A percentile compares a stretch with the other conserved stretches of the same genome.
Conservation (phyloP, 208 protist species). For the Wallacemonas sp. region DNA sequence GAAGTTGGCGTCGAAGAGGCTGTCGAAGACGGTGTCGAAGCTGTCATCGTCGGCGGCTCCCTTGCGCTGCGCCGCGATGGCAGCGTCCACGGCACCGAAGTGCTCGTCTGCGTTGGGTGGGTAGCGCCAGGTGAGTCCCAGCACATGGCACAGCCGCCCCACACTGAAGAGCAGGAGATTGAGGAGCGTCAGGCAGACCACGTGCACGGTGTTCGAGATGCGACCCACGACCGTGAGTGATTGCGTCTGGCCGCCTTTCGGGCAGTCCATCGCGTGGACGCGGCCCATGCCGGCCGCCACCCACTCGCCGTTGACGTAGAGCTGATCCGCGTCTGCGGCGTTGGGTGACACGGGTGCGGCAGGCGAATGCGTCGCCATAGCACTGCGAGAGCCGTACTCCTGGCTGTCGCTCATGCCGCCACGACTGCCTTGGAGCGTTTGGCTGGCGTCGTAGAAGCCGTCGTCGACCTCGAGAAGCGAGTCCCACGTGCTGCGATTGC, state of each 20-base stretch:
- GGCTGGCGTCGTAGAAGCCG: constrained; percentile 8
- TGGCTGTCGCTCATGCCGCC: constrained; percentile 10
- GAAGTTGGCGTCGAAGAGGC: constrained; percentile 14
- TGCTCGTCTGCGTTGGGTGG: constrained; percentile 3
- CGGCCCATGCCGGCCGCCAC: constrained; percentile 1
- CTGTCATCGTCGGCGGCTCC: background rate
- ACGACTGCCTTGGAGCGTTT: background rate
- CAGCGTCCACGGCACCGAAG: constrained; percentile 11
- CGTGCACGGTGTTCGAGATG: background rate
- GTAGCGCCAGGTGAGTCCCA: constrained; percentile 1
- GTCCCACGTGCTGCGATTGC: constrained; percentile 13
- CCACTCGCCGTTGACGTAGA: constrained; percentile 7
- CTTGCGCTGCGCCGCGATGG: background rate
- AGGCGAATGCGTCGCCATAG: background rate
- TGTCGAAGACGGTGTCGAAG: constrained; percentile 19
- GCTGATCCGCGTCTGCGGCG: background rate
- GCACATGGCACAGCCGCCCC: background rate
- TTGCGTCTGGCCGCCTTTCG: background rate
- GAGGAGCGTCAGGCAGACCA: background rate
- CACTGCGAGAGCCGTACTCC: background rate
- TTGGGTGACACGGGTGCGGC: background rate
- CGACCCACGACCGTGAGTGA: background rate
- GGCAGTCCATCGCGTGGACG: background rate
- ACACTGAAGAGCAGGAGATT: background rate
- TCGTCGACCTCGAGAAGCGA: constrained; percentile 5